phyloP scores from a whole-genome alignment of 2,329 filamentous ascomycete genomes.

The Cryphonectria parasitica region DNA sequence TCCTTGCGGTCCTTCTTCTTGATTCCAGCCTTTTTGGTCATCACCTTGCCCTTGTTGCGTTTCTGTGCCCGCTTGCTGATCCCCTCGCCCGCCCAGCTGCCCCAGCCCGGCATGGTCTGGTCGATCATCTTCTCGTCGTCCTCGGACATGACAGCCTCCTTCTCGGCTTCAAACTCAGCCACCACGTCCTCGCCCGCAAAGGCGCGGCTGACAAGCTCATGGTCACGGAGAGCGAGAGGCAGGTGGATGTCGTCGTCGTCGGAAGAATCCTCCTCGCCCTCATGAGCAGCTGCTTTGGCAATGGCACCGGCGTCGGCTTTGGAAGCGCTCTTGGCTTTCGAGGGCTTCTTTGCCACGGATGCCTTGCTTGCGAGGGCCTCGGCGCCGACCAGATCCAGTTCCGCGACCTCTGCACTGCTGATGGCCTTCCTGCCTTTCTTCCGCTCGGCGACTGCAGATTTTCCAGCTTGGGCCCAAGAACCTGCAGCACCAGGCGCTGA shows the following conservation, averaged over 20 bases:
- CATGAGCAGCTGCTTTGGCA: not conserved
- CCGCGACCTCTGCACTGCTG: slow-evolving; percentile 37
- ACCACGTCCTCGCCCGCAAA: slow-evolving; percentile 89
- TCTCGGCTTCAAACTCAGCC: slow-evolving; percentile 79
- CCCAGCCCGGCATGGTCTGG: slow-evolving; percentile 92
- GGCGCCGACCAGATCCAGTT: slow-evolving; percentile 47
- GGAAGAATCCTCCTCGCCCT: slow-evolving; percentile 40
- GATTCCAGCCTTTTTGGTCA: slow-evolving; percentile 70
- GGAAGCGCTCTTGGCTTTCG: slow-evolving; percentile 32
- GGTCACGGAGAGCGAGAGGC: slow-evolving; percentile 62
- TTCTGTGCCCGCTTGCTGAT: slow-evolving; percentile 72
- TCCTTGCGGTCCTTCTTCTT: slow-evolving; percentile 80
- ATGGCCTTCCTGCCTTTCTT: slow-evolving; percentile 40
- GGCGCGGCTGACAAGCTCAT: slow-evolving; percentile 75
- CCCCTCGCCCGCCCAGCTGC: slow-evolving; percentile 85
- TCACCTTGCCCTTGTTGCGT: slow-evolving; percentile 63
- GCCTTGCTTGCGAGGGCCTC: slow-evolving; percentile 33
- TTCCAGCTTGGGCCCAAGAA: slow-evolving; percentile 46
- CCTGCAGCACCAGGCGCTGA: slow-evolving; percentile 40
- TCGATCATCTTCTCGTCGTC: slow-evolving; percentile 85
- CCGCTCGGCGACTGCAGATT: slow-evolving; percentile 36
- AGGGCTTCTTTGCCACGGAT: slow-evolving; percentile 25
- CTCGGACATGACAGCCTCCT: slow-evolving; percentile 69
- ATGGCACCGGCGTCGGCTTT: slow-evolving; percentile 30
- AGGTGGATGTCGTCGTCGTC: slow-evolving; percentile 56